Percentiles rank a stretch among this genome's conserved stretches.
phyloP scores from a whole-genome alignment of 2,329 filamentous ascomycete species.

The Orbilia javanica region DNA sequence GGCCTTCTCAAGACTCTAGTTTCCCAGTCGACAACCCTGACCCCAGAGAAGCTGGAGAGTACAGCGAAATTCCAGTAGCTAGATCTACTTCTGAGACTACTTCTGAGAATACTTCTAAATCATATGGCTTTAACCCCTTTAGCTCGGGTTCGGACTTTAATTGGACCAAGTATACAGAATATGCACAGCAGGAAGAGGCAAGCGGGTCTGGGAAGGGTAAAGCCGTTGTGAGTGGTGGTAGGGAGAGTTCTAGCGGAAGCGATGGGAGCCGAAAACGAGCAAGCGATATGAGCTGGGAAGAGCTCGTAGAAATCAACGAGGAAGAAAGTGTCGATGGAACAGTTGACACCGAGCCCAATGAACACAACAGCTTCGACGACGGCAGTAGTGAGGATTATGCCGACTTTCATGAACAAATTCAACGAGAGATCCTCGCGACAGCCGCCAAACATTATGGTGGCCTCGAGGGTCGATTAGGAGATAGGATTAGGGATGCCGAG shows the following conservation, averaged over 20 bases:
- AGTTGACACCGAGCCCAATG: conserved; percentile 47
- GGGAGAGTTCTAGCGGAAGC: conserved; percentile 54
- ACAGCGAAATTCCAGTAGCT: neutral
- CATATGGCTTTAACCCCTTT: conserved; percentile 50
- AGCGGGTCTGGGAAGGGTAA: conserved; percentile 33
- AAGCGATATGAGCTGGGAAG: conserved; percentile 57
- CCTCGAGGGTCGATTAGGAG: conserved; percentile 33
- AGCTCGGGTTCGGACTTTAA: conserved; percentile 55
- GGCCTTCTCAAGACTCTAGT: neutral
- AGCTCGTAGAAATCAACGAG: conserved; percentile 42
- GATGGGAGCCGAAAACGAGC: conserved; percentile 51
- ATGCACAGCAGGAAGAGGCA: conserved; percentile 30
- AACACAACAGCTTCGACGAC: conserved; percentile 35
- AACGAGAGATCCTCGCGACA: conserved; percentile 52
- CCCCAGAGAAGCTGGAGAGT: neutral
- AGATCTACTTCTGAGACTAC: neutral
- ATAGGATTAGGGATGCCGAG: conserved; percentile 44
- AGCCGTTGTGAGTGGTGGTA: conserved; percentile 19
- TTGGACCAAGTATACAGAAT: conserved; percentile 57
- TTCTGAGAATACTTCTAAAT: conserved; percentile 9
- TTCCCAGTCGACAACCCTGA: neutral
- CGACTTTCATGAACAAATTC: conserved; percentile 58
- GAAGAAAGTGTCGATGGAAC: conserved; percentile 37
- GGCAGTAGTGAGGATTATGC: conserved; percentile 55
- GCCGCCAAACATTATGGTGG: conserved; percentile 45